Base-by-base conservation (phyloP, 2,329 filamentous ascomycete species). In the Zymoseptoria brevis region DNA sequence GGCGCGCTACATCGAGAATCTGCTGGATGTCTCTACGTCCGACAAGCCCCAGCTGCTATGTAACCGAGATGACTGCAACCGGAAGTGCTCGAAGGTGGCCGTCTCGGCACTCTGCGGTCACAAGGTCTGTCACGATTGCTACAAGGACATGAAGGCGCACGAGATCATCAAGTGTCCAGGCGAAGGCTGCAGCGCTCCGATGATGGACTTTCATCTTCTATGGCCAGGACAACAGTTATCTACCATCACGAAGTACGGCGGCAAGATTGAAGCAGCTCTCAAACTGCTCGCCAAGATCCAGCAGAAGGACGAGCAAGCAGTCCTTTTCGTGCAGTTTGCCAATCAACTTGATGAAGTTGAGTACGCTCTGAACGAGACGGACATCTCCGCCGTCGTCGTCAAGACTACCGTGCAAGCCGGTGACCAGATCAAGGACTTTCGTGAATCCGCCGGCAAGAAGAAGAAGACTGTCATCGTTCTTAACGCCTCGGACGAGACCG, bases 271-370 rank as follows among this genome's bases (percentile, higher is more conserved):
- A 29, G 71, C 72, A 5, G 69, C 82, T 29, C 67, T 82, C 4
- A 60, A 73, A 0, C 68, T 84, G 2, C 71, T 85, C 22, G 60
- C 73, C 7, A 52, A 65, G 0, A 71, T 81, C 30, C 72, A 62
- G 22, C 9, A 71, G 0, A 48, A 67, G 0, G 67, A 73, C 0
- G 81, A 86, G n/a, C 77, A 80, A 60, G 77, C 79, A 0, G 70
- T 86, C 7, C 62, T 86, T 1, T 85, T 86, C 66, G 75, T 83
- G 1, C 83, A 85, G 58, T 81, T 76, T 51, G 66, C 69, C 0
- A 73, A 78, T 11, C 70, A 83, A 30, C 73, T 81, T 55, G 60
- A 73, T 1, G 71, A 74, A 54, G 68, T 77, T 1, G 58, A 65
- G 4, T 21, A 66, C 0, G 74, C 77, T 0, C 67, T 80, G 2